Evolutionary conservation across 2,329 filamentous ascomycete genomes (phyloP), one percentile per base, ranked within the genome.

Genomic region (Aspergillus latus): DNA sequence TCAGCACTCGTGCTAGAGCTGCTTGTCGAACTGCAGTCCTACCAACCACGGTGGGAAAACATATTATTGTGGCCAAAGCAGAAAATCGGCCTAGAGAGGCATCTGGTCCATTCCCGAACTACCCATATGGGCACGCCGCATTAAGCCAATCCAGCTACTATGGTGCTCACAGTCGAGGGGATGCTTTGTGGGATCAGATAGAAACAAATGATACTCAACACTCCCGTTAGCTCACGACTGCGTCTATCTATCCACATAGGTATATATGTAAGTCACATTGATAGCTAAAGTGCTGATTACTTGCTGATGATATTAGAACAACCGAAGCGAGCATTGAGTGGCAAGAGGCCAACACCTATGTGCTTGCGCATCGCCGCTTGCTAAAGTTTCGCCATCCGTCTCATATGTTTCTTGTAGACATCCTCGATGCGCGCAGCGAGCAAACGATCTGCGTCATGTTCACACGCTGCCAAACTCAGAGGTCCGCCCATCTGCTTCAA

Each of bases 51-150:
- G 21, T 71, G 67, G 67, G 60, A 65, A 6, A 63, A 63, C 16
- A 65, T 66, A 15, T 47, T 69, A 37, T 40, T 63, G n/a, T 72
- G 70, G 70, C 67, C 69, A 9, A 67, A 62, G 49, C 60, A 59
- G 9, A 70, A 66, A 46, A 60, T 72, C 52, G 64, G 63, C 1
- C 56, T 70, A 26, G 68, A 61, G 68, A n/a, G n/a, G 16, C 48
- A 15, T 45, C 36, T 48, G 32, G 10, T 30, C 11, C 26, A 44
- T 26, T 15, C 40, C 13, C 36, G 10, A 16, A 7, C 16, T 7
- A 2, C 10, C n/a, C 37, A 21, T 5, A 29, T 13, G 7, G 21
- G 26, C 10, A 28, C 39, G 34, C 13, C 32, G 8, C 42, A 40
- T 47, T 46, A 21, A 46, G 11, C 5, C 2, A n/a, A 13, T 13